Conservation (phyloP, 2,329 filamentous ascomycete genomes). For the Colletotrichum liriopes region DNA sequence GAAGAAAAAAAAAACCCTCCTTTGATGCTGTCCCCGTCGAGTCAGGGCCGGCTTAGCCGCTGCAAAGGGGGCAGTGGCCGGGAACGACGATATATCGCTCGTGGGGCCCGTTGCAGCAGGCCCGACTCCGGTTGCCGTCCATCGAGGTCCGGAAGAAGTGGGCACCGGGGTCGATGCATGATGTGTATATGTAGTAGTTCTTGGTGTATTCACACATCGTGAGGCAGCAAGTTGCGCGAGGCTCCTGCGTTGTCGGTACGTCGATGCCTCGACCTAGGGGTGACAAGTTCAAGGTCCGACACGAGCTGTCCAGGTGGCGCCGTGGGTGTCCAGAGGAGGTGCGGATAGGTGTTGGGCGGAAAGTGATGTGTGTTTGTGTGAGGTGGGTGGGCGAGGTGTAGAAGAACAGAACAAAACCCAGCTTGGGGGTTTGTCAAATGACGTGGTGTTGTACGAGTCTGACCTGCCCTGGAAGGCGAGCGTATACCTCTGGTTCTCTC, state of each 20-base stretch:
- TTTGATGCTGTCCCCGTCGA: slow-evolving; percentile 3
- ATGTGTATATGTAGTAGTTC: slow-evolving; percentile 84
- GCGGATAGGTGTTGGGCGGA: neutral
- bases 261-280: neutral
- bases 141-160: slow-evolving; percentile 81
- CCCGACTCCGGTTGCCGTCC: slow-evolving; percentile 73
- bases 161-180: slow-evolving; percentile 77
- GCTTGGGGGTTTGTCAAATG: neutral
- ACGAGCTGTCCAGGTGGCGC: neutral
- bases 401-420: no score
- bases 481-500: slow-evolving; percentile 3
- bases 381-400: neutral
- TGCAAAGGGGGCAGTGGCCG: slow-evolving; percentile 69
- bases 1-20: neutral
- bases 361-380: neutral
- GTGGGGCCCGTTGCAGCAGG: slow-evolving; percentile 77
- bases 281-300: neutral
- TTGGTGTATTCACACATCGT: slow-evolving; percentile 78
- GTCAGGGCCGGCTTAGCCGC: slow-evolving; percentile 47
- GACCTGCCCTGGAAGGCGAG: neutral
- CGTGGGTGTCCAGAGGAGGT: neutral
- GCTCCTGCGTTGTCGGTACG: neutral
- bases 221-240: slow-evolving; percentile 18
- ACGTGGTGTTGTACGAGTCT: neutral
- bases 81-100: slow-evolving; percentile 81